phyloP scores from a whole-genome alignment of 2,329 filamentous ascomycete species.

The Cladosporium sp. region DNA sequence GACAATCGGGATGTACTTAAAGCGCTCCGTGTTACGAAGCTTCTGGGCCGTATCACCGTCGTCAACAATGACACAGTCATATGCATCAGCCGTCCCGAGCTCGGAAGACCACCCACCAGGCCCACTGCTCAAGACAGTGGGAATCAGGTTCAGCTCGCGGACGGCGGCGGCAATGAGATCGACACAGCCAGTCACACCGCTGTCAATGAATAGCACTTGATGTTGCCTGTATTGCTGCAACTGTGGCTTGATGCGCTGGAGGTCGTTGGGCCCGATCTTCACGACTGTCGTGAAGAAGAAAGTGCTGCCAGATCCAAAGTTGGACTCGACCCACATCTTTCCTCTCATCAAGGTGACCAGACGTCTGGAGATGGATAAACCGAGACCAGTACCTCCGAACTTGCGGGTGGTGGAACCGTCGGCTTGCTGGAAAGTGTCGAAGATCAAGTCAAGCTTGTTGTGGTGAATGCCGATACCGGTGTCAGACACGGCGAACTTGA shows the following conservation, averaged over 20 bases:
- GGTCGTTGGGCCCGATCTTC: slow-evolving; percentile 76
- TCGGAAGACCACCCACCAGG: slow-evolving; percentile 55
- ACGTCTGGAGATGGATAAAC: slow-evolving; percentile 91
- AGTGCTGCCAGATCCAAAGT: slow-evolving; percentile 85
- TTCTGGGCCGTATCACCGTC: slow-evolving; percentile 87
- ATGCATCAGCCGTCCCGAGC: slow-evolving; percentile 61
- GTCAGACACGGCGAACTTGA: slow-evolving; percentile 93
- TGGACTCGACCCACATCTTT: slow-evolving; percentile 92
- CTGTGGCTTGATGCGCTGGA: slow-evolving; percentile 76
- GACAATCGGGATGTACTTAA: slow-evolving; percentile 97
- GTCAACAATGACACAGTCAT: slow-evolving; percentile 95
- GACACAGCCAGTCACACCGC: slow-evolving; percentile 76
- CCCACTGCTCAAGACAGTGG: slow-evolving; percentile 76
- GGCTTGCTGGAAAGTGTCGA: slow-evolving; percentile 98
- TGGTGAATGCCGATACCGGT: slow-evolving; percentile 95
- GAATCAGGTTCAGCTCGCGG: slow-evolving; percentile 73
- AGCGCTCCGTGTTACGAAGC: slow-evolving; percentile 83
- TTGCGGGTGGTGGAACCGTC: slow-evolving; percentile 95
- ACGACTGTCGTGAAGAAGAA: slow-evolving; percentile 97
- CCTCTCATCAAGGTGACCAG: slow-evolving; percentile 95
- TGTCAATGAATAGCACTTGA: slow-evolving; percentile 91
- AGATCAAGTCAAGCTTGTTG: slow-evolving; percentile 95
- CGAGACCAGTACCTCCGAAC: slow-evolving; percentile 92
- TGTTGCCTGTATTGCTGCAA: slow-evolving; percentile 89
- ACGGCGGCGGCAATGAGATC: slow-evolving; percentile 78